A percentile compares a stretch with the other conserved stretches of the same genome.
Evolutionary conservation across 441 rosid species (phyloP).

Genomic region (Erodium trifolium): DNA sequence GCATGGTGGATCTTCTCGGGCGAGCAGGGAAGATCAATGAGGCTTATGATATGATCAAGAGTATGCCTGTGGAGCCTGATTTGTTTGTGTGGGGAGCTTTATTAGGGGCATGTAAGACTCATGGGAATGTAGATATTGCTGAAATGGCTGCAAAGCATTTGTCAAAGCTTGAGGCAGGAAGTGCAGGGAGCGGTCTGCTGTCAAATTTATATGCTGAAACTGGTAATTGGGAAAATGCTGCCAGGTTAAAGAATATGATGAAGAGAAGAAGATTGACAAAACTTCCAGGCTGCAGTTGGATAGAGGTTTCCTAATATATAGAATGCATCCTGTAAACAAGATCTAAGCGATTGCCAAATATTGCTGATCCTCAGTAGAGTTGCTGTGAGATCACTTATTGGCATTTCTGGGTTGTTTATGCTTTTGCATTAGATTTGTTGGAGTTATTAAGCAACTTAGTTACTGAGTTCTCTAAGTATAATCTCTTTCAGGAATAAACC

Average conservation of each 20-base stretch:
- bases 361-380: too few species aligned
- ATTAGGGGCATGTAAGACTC: conserved; percentile 69
- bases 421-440: background rate
- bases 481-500: background rate
- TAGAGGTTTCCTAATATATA: conserved; percentile 29
- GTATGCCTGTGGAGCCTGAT: conserved; percentile 65
- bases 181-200: conserved; percentile 50
- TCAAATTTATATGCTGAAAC: conserved; percentile 52
- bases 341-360: background rate
- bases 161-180: conserved; percentile 58
- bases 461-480: too few species aligned
- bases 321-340: background rate
- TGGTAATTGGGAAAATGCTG: conserved; percentile 52
- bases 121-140: conserved; percentile 57
- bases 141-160: conserved; percentile 50
- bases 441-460: too few species aligned
- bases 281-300: conserved; percentile 66
- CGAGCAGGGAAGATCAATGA: conserved; percentile 58
- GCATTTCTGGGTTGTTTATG: background rate
- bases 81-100: conserved; percentile 84
- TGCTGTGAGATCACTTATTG: background rate
- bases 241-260: conserved; percentile 42
- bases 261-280: conserved; percentile 36
- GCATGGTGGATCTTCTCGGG: conserved; percentile 77
- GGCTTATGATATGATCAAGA: conserved; percentile 46